These are phyloP conservation scores for Neofusicoccum umdonicola DNA, from an alignment of 2,329 filamentous ascomycete species.

Conservation along the genomic window DNA sequence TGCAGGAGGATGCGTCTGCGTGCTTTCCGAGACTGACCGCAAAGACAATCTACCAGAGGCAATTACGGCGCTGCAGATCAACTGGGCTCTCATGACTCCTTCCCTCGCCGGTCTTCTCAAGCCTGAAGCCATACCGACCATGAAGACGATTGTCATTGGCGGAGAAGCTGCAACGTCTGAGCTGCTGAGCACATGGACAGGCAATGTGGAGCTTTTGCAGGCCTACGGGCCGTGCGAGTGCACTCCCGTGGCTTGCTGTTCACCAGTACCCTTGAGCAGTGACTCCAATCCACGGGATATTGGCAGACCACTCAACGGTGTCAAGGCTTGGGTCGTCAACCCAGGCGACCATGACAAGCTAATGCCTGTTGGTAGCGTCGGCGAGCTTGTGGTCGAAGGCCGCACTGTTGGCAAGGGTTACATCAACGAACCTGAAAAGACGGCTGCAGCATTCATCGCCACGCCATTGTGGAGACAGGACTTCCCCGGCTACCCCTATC, in stretches of 20 bases:
- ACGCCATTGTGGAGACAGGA: background rate
- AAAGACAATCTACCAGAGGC: constrained; percentile 40
- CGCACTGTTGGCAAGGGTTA: constrained; percentile 36
- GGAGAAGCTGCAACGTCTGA: constrained; percentile 30
- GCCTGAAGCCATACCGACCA: constrained; percentile 36
- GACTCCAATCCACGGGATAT: background rate
- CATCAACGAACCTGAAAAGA: constrained; percentile 33
- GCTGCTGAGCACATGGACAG: constrained; percentile 19
- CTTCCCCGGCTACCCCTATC: background rate
- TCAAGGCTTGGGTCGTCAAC: constrained; percentile 28
- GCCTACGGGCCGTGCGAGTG: background rate
- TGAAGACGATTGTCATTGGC: constrained; percentile 33
- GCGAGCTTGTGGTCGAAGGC: constrained; percentile 35
- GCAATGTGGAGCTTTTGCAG: background rate
- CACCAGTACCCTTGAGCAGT: background rate
- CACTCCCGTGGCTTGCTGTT: constrained; percentile 21
- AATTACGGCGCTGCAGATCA: constrained; percentile 22
- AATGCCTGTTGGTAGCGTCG: constrained; percentile 33
- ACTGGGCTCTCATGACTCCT: constrained; percentile 37
- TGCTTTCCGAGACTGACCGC: constrained; percentile 44
- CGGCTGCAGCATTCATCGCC: constrained; percentile 30
- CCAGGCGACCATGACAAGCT: constrained; percentile 26
- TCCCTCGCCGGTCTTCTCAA: constrained; percentile 36
- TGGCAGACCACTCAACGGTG: background rate
- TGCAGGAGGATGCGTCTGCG: constrained; percentile 39